A percentile compares a stretch with the other conserved stretches of the same genome.
phyloP scores from a whole-genome alignment of 169 alveolate species.

The Blepharisma undulans region DNA sequence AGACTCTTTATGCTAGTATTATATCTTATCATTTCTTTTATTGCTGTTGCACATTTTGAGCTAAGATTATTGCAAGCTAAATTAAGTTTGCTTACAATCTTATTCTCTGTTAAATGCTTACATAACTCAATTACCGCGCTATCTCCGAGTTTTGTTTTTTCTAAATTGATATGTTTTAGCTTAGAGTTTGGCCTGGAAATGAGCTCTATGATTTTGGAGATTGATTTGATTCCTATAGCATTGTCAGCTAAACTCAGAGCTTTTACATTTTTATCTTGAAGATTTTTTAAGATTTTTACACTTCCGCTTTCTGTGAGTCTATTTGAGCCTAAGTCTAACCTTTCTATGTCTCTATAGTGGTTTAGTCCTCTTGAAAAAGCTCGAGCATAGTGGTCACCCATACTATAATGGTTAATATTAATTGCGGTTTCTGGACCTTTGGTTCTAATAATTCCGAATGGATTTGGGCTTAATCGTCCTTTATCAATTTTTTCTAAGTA shows the following conservation, averaged over 20 bases:
- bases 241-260: neutral
- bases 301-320: slow-evolving; percentile 25
- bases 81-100: neutral
- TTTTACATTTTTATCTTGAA: neutral
- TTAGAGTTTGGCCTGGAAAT: neutral
- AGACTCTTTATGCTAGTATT: neutral
- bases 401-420: neutral
- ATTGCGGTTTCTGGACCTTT: neutral
- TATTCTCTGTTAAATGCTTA: neutral
- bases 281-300: neutral
- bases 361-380: slow-evolving; percentile 18
- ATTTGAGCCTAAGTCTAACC: neutral
- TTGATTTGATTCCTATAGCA: neutral
- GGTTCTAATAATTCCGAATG: slow-evolving; percentile 25
- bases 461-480: neutral
- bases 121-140: neutral
- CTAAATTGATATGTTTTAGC: neutral
- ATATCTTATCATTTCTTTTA: neutral
- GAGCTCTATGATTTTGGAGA: neutral
- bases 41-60: neutral
- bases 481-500: slow-evolving; percentile 5
- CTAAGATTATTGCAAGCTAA: slow-evolving; percentile 5
- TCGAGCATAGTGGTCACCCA: slow-evolving; percentile 30
- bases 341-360: neutral
- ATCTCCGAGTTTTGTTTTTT: neutral